A percentile compares a stretch with the other conserved stretches of the same genome.
These are phyloP conservation scores for Lactarius deliciosus DNA, from an alignment of 768 basidiomycete species.

Conservation along the genomic window DNA sequence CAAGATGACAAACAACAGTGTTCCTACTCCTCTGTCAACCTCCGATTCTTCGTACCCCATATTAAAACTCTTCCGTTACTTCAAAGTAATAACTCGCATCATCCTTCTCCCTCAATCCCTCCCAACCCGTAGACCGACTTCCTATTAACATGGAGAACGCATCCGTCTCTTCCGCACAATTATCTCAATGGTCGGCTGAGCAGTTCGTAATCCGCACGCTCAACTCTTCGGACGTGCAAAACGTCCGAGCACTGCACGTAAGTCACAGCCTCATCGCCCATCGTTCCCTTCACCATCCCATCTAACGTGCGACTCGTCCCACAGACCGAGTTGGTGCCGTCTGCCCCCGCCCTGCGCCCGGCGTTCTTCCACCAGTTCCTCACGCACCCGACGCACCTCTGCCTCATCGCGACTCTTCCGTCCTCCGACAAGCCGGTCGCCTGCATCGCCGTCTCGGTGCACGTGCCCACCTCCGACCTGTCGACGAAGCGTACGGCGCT, in stretches of 20 bases:
- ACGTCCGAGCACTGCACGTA: constrained; percentile 25
- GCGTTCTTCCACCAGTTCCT: constrained; percentile 29
- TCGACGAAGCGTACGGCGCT: constrained; percentile 40
- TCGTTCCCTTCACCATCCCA: no score
- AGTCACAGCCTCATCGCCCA: neutral
- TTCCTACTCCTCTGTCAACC: constrained; percentile 14
- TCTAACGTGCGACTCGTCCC: neutral
- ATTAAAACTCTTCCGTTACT: neutral
- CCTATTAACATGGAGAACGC: constrained; percentile 18
- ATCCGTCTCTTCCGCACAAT: constrained; percentile 8
- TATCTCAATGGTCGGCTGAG: constrained; percentile 14
- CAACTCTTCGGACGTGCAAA: constrained; percentile 25
- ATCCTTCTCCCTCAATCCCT: neutral
- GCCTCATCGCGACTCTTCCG: constrained; percentile 21
- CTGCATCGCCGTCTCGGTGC: constrained; percentile 29
- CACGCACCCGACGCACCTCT: constrained; percentile 24
- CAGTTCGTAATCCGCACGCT: constrained; percentile 25
- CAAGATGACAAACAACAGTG: constrained; percentile 19
- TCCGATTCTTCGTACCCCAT: constrained; percentile 18
- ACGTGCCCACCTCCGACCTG: constrained; percentile 32
- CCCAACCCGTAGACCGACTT: neutral
- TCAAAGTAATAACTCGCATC: neutral
- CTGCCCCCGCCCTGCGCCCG: constrained; percentile 16
- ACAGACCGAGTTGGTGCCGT: constrained; percentile 17
- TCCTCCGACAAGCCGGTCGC: constrained; percentile 25